These are phyloP conservation scores for Coniella lustricola DNA, from an alignment of 2,329 filamentous ascomycete species.

Conservation along the genomic window DNA sequence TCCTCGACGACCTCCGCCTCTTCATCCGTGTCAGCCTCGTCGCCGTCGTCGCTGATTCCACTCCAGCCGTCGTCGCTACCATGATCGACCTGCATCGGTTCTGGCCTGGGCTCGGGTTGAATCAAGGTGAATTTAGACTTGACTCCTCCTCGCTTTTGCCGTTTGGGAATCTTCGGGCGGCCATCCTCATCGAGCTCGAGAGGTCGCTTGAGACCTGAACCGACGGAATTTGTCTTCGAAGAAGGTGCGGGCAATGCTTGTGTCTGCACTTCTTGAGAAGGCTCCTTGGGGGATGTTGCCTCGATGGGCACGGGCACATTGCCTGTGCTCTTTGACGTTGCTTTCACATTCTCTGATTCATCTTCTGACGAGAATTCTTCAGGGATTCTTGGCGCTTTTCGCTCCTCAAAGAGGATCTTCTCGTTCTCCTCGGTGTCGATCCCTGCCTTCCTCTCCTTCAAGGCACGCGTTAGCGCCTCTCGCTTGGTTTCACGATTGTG, in stretches of 20 bases:
- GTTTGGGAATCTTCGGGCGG: conserved; percentile 73
- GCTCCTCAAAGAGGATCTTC: conserved; percentile 45
- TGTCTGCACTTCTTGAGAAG: not conserved
- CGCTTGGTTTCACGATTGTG: conserved; percentile 64
- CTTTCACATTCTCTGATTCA: conserved; percentile 24
- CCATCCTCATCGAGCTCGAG: conserved; percentile 74
- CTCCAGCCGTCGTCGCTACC: conserved; percentile 44
- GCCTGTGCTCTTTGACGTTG: not conserved
- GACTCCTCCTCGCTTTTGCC: conserved; percentile 63
- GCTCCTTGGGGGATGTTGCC: not conserved
- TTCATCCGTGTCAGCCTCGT: conserved; percentile 21
- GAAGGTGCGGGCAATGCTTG: not conserved
- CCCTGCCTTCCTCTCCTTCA: conserved; percentile 60
- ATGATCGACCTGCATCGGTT: conserved; percentile 26
- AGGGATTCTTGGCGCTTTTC: conserved; percentile 25
- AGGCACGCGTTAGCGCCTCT: conserved; percentile 56
- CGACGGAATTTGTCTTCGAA: conserved; percentile 32
- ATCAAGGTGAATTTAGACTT: conserved; percentile 45
- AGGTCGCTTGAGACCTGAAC: conserved; percentile 80
- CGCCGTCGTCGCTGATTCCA: conserved; percentile 46
- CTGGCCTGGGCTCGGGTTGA: conserved; percentile 30
- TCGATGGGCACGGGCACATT: not conserved
- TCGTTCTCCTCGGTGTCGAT: conserved; percentile 46
- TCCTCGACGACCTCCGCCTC: conserved; percentile 19
- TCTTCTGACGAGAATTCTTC: conserved; percentile 23